Base-by-base conservation (phyloP, 2,329 filamentous ascomycete genomes). In the Aspergillus viridinutans region DNA sequence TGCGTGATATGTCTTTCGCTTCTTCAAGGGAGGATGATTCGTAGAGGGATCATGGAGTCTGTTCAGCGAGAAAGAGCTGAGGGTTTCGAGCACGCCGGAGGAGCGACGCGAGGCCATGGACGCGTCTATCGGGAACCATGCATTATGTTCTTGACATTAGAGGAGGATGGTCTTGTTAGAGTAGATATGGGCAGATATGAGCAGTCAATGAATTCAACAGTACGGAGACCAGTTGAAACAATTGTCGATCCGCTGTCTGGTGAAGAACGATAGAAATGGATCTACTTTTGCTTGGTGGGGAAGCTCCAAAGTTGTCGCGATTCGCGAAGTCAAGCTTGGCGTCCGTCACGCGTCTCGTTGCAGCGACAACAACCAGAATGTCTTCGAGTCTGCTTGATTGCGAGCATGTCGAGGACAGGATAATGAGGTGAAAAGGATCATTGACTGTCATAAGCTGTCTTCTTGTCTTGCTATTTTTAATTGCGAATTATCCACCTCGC, bases 101-200 rank as follows among this genome's bases (percentile, higher is more conserved):
- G 60, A 62, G 58, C 59, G 62, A 60, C 65, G 67, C 62, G 72
- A 71, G 64, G 73, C 69, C 74, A 76, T 76, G 64, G 62, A 70
- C 64, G 64, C 62, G 63, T 67, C 55, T 50, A 23, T 62, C 64
- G 51, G 53, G 61, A 56, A 56, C 50, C 47, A 57, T 61, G 56
- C 59, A 61, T 58, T 23, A 47, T 57, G 52, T n/a, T 14, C 26
- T 53, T 42, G 17, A 29, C 14, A 45, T 51, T 1, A 23, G 55
- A 50, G 49, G 47, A 20, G 9, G 43, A 47, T 26, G 4, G 43
- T 2, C 10, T 10, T 25, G 23, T 9, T 5, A 17, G 9, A 6
- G 12, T 9, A 25, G 21, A 45, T 14, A 32, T 6, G 28, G 10
- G 9, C 9, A 29, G 28, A 29, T 29, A 29, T 29, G 32, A 38